Conservation (phyloP, 2,329 filamentous ascomycete genomes). For the Epichloe bromicola region DNA sequence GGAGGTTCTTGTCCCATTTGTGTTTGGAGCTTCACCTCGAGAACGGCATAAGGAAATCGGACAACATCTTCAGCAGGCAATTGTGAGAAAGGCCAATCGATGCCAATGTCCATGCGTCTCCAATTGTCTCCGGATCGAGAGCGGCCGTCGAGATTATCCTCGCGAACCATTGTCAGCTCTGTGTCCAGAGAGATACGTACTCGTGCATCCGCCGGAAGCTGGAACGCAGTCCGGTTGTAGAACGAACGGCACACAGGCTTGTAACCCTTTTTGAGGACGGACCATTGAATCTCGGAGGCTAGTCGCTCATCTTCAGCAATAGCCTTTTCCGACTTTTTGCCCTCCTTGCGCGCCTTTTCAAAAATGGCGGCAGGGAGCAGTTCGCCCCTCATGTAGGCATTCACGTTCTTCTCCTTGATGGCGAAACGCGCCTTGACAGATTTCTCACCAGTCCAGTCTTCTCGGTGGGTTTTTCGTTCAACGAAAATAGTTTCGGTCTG, state of each 20-base stretch:
- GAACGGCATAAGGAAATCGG: constrained; percentile 86
- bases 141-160: constrained; percentile 83
- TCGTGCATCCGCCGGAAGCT: constrained; percentile 87
- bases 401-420: constrained; percentile 95
- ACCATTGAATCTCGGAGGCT: constrained; percentile 87
- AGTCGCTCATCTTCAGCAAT: constrained; percentile 85
- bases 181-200: constrained; percentile 96
- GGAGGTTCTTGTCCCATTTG: constrained; percentile 90
- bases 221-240: constrained; percentile 96
- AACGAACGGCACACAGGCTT: constrained; percentile 87
- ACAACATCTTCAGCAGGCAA: constrained; percentile 74
- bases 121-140: constrained; percentile 74
- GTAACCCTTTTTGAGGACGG: constrained; percentile 74
- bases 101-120: constrained; percentile 93
- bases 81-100: constrained; percentile 89
- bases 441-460: constrained; percentile 98
- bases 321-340: constrained; percentile 84
- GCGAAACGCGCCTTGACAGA: constrained; percentile 95
- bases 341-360: constrained; percentile 89
- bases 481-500: constrained; percentile 90
- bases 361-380: constrained; percentile 82
- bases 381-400: constrained; percentile 73
- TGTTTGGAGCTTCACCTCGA: constrained; percentile 96
- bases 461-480: constrained; percentile 93
- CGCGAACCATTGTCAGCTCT: constrained; percentile 85